Base-by-base conservation (phyloP, 768 basidiomycete species). In the Suillus fuscotomentosus region DNA sequence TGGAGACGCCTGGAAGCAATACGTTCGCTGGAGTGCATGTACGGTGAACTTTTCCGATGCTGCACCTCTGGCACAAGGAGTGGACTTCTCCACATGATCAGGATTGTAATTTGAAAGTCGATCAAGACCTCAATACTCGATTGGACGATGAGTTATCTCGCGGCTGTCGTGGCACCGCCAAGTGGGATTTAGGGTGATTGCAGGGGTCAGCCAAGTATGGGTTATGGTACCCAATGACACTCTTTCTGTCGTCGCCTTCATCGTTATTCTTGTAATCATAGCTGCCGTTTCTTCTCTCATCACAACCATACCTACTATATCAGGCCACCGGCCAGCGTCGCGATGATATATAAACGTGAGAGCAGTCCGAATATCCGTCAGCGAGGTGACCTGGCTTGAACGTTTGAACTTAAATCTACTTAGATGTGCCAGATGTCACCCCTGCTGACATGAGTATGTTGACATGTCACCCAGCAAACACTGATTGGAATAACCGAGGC, bases 1-100 rank as follows among this genome's bases (percentile, higher is more conserved):
- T 45, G 96, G 96, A 60, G 97, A 98, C 76, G 91, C 96, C n/a
- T 99, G 97, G 97, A 95, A 96, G 76, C 93, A 97, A 76, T 95
- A 95, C 70, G 91, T 95, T 47, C 87, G 94, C 60, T 96, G 92
- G 92, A 89, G 90, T 76, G 87, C 91, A 54, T 95, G 93, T 75
- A 97, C 96, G 13, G 83, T 98, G 75, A 98, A 98, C 78, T 98
- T 91, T 78, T 93, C 92, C 47, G 87, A 95, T 74, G 86, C 88
- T 69, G 88, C 94, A 51, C 95, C 93, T 10, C 81, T 99, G 42
- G 96, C 96, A 0, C 96, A 99, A 76, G 96, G 96, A 9, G 95
- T 99, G 66, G 87, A 85, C 68, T 99, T 99, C 77, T 75, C 84
- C 38, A 69, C 83, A 42, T 86, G 78, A 72, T 22, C 8, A 3